A percentile compares a stretch with the other conserved stretches of the same genome.
Conservation (phyloP, 345 rosid genomes). For the Syzygium jambos region DNA sequence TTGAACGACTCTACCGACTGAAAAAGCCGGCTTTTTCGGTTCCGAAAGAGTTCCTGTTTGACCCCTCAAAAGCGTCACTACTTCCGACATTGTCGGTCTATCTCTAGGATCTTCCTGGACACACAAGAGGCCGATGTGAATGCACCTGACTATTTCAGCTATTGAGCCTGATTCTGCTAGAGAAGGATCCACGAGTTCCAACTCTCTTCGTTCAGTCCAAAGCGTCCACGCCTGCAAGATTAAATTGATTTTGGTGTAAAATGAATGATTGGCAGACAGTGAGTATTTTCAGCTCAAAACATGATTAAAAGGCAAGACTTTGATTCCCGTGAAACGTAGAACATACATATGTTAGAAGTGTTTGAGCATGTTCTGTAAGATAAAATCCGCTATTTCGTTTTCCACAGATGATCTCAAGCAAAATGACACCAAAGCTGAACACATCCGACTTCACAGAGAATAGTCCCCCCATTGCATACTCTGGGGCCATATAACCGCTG, state of each 20-base stretch:
- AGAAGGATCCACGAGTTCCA: constrained; percentile 26
- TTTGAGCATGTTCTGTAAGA: constrained; percentile 9
- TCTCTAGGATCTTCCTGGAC: constrained; percentile 3
- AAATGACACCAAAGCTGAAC: constrained; percentile 39
- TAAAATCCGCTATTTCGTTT: constrained; percentile 12
- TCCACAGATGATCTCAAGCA: constrained; percentile 33
- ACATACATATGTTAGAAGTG: constrained; percentile 16
- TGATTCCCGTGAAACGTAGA: neutral
- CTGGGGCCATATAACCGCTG: constrained; percentile 44
- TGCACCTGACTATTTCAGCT: constrained; percentile 24
- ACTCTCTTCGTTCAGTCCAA: constrained; percentile 30
- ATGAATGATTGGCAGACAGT: neutral
- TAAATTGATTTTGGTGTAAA: neutral
- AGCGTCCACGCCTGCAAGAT: constrained; percentile 29
- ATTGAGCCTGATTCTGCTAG: constrained; percentile 11
- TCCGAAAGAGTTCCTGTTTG: constrained; percentile 5
- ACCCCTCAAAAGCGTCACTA: constrained; percentile 22
- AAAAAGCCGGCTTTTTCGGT: constrained; percentile 14
- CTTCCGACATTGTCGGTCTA: constrained; percentile 42
- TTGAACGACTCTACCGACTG: neutral
- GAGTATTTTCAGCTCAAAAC: constrained; percentile 5
- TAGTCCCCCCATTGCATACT: constrained; percentile 27
- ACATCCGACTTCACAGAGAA: constrained; percentile 36
- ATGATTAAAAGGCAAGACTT: neutral
- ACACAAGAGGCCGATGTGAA: constrained; percentile 37